Evolutionary conservation across 768 basidiomycete genomes (phyloP), one percentile per base, ranked within the genome.

Genomic region (Xerocomellus intermedius): DNA sequence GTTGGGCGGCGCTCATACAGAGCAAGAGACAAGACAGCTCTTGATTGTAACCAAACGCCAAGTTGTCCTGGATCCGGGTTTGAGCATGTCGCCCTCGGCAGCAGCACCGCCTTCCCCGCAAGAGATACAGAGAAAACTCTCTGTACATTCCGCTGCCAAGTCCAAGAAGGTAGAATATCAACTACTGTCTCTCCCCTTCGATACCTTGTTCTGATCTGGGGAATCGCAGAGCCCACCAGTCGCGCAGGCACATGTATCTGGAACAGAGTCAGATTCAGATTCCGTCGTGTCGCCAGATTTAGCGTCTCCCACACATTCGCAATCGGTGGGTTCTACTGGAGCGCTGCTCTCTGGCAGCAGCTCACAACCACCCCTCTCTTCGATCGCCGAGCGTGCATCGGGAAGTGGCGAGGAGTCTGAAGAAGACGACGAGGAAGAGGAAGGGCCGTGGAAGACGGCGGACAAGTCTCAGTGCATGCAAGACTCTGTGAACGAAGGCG

Each of bases 231-330:
- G 70, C 57, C 70, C 58, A 66, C 69, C 52, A 14, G 64, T 52
- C 52, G 60, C 64, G 33, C 71, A 52, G 53, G 64, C 52, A 60
- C 70, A 57, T 64, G 76, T 86, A 14, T 89, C 89, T 52, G 87
- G 88, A 35, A 89, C 85, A 54, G 91, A 93, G 70, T 91, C 88
- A n/a, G 91, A 92, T 70, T 91, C 89, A 38, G 91, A 93, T 72
- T 87, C 89, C 7, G 75, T 82, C 52, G 63, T 83, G 57, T 73
- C 79, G 1, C 81, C 85, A 33, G 87, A 87, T 60, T 61, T 78
- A 36, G 64, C 74, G 45, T 69, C 76, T 5, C 67, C 79, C 22
- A 56, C 70, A 30, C 61, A 69, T 32, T 65, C 67, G 14, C 69
- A 77, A 45, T 63, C 79, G 58, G 60, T 72, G 50, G 64, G 68